Conservation (phyloP, 2,329 filamentous ascomycete species). For the Alternaria dauci region DNA sequence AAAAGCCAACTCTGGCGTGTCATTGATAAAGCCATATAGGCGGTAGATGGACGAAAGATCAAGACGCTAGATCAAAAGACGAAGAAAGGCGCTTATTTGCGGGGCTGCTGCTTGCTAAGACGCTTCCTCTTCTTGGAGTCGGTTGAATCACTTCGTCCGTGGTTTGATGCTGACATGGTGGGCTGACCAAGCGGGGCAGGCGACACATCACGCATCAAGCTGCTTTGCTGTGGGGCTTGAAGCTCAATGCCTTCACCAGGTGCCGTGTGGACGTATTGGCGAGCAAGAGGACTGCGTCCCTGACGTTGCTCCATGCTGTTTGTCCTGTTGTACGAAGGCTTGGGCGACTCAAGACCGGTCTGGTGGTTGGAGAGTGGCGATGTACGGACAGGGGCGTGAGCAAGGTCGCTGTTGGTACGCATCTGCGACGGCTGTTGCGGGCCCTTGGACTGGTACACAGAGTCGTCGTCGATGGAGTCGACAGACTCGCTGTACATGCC, state of each 20-base stretch:
- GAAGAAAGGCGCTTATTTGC: slow-evolving; percentile 25
- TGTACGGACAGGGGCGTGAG: slow-evolving; percentile 28
- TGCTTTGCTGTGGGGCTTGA: slow-evolving; percentile 45
- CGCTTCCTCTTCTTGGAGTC: slow-evolving; percentile 50
- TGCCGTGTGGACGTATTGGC: slow-evolving; percentile 51
- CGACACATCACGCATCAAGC: slow-evolving; percentile 47
- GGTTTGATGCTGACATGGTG: slow-evolving; percentile 18
- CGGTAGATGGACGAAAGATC: slow-evolving; percentile 9
- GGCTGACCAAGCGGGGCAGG: slow-evolving; percentile 41
- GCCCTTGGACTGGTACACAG: slow-evolving; percentile 41
- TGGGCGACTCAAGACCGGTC: slow-evolving; percentile 40
- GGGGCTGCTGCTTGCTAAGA: slow-evolving; percentile 46
- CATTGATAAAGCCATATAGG: neutral
- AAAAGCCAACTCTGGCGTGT: slow-evolving; percentile 6
- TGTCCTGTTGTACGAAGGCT: slow-evolving; percentile 38
- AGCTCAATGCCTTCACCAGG: slow-evolving; percentile 49
- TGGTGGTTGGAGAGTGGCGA: slow-evolving; percentile 47
- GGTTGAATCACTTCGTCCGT: slow-evolving; percentile 41
- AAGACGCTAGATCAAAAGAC: slow-evolving; percentile 9
- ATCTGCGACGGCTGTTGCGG: slow-evolving; percentile 35
- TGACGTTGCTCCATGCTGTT: slow-evolving; percentile 36
- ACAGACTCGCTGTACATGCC: slow-evolving; percentile 46
- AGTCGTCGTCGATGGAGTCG: slow-evolving; percentile 49
- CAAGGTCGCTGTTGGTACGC: slow-evolving; percentile 36
- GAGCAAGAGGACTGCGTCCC: slow-evolving; percentile 57